Evolutionary conservation across 139 green algal genomes (phyloP).

Genomic region (Micractinium conductrix): DNA sequence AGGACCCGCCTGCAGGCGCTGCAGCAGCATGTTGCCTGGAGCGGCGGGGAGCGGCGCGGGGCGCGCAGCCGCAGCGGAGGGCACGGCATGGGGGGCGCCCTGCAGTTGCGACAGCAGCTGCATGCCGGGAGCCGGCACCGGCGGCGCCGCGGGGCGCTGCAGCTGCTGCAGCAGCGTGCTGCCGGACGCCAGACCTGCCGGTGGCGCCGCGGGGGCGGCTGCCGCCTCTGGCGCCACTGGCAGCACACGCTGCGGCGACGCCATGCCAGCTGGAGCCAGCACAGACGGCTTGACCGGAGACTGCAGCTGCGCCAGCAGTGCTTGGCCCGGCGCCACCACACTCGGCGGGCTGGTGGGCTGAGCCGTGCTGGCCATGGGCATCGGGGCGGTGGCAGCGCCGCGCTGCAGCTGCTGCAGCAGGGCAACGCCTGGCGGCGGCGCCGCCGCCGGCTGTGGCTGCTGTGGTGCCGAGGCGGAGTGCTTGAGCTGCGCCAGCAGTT

Average conservation of each 20-base stretch:
- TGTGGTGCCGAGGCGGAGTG: background rate
- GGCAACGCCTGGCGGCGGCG: background rate
- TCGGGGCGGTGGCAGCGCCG: background rate
- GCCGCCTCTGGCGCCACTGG: background rate
- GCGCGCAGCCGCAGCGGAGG: background rate
- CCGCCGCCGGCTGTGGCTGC: background rate
- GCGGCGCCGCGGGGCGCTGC: background rate
- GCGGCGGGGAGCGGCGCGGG: too few species aligned
- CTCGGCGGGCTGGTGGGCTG: background rate
- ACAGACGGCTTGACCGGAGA: background rate
- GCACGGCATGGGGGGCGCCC: background rate
- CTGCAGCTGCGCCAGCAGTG: constrained; percentile 28
- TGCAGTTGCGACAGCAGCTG: constrained; percentile 33
- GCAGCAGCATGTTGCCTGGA: constrained; percentile 2
- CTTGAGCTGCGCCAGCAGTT: constrained; percentile 10
- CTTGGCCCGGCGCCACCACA: background rate
- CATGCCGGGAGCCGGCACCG: background rate
- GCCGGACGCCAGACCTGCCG: background rate
- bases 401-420: constrained; percentile 36
- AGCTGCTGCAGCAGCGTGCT: constrained; percentile 29
- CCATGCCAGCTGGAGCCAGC: background rate
- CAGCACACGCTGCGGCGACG: background rate
- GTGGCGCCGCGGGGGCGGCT: background rate
- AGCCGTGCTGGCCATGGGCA: background rate
- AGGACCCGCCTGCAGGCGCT: constrained; percentile 33